Percentiles rank a stretch among this genome's conserved stretches.
These are phyloP conservation scores for Cyberlindnera sargentensis DNA, from an alignment of 805 yeast species.

Conservation along the genomic window DNA sequence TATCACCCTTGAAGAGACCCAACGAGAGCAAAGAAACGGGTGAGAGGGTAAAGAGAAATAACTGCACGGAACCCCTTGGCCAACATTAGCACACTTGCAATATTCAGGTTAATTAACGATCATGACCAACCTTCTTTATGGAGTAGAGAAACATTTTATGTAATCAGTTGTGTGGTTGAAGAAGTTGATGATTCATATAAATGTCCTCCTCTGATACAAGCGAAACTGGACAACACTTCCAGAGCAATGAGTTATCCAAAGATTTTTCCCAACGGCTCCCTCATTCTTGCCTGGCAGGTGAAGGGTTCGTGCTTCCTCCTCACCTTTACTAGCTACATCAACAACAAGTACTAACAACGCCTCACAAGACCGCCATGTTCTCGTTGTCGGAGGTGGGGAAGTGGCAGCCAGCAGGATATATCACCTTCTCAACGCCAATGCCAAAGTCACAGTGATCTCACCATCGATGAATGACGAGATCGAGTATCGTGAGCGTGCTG, in stretches of 20 bases:
- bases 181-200: too few species aligned
- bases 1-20: too few species aligned
- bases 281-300: conserved; percentile 71
- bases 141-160: too few species aligned
- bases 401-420: conserved; percentile 68
- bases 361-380: conserved; percentile 42
- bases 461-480: conserved; percentile 33
- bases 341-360: conserved; percentile 7
- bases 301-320: conserved; percentile 30
- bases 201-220: too few species aligned
- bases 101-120: too few species aligned
- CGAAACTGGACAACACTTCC: too few species aligned
- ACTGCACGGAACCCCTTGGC: too few species aligned
- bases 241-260: conserved; percentile 5
- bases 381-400: conserved; percentile 73
- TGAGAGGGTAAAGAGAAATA: too few species aligned
- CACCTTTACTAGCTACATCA: conserved; percentile 4
- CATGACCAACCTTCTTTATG: too few species aligned
- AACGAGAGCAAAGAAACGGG: too few species aligned
- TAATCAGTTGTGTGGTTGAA: too few species aligned
- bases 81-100: too few species aligned
- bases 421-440: conserved; percentile 63
- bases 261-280: conserved; percentile 41
- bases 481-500: conserved; percentile 27
- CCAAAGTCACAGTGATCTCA: conserved; percentile 58